Evolutionary conservation across 306 rosid species (phyloP), one percentile per base, ranked within the genome.

Genomic region (Cicer cuneatum): DNA sequence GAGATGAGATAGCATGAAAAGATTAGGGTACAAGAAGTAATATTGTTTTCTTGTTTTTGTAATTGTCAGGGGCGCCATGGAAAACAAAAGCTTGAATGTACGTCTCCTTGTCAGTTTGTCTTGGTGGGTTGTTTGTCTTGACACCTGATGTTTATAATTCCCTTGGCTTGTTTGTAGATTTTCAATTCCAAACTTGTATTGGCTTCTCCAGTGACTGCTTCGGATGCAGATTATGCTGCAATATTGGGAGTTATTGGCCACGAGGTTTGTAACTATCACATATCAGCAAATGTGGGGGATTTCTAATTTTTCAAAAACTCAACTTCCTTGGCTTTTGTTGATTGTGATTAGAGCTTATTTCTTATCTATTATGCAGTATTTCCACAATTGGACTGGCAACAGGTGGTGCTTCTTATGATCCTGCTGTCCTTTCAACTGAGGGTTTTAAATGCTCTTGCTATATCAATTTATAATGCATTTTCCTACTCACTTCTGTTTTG

Each of bases 371-470:
- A 19, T 87, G 96, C 99, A 94, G 99, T 94, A 94, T 80, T 92
- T 94, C 86, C 99, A 94, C 89, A 94, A 94, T 85, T 94, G 97
- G 97, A 94, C 99, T 60, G 99, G 99, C 81, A 94, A 94, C 89
- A 94, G 99, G 99, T 94, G 83, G 59, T 59, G 58, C 83, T 73
- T 35, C 65, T 5, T 60, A 39, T 56, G 39, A 42, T 64, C 71
- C 53, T 56, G 38, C 81, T 52, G 54, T 40, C 76, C 61, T 76
- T 76, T 38, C 51, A 16, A 73, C 78, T 57, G 9, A 35, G 54
- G 69, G 41, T 69, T 43, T 42, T 69, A 78, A 35, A 38, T 53
- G 37, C 41, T 48, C 56, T 59, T 79, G 53, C 63, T 75, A 24
- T 77, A 54, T 75, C 45, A 8, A 78, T 40, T 77, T 77, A 11